phyloP scores from a whole-genome alignment of 2,329 filamentous ascomycete genomes.

The Alternaria triticimaculans region DNA sequence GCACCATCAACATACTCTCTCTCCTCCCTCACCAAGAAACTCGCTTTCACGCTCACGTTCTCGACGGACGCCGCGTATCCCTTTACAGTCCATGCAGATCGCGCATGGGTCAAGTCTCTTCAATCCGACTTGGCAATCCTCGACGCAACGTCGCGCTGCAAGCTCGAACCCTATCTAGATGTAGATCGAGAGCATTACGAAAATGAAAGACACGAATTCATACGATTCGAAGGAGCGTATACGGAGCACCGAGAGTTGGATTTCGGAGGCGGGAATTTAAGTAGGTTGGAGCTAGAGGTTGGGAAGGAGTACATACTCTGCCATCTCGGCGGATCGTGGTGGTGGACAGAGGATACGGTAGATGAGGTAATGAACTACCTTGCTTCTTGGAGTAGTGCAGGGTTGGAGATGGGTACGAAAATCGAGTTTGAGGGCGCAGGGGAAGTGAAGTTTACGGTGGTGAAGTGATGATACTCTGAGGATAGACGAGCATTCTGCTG shows the following conservation, averaged over 20 bases:
- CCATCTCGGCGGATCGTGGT: slow-evolving; percentile 4
- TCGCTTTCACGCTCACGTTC: slow-evolving; percentile 7
- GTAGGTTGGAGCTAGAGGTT: background rate
- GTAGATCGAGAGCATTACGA: background rate
- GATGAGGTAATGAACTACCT: slow-evolving; percentile 5
- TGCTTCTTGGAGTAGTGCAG: background rate
- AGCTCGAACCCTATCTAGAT: background rate
- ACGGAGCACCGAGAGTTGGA: background rate
- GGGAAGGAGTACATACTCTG: slow-evolving; percentile 8
- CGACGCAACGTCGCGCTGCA: slow-evolving; percentile 1
- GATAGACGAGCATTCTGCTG: background rate
- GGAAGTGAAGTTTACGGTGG: background rate
- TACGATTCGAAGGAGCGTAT: background rate
- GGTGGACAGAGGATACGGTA: slow-evolving; percentile 7
- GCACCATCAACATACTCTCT: slow-evolving; percentile 12
- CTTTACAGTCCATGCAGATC: slow-evolving; percentile 8
- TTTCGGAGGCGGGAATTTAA: background rate
- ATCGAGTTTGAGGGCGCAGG: background rate
- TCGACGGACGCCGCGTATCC: slow-evolving; percentile 8
- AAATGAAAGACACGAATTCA: background rate
- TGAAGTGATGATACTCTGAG: background rate
- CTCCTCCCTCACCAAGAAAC: background rate
- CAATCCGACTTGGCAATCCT: slow-evolving; percentile 10
- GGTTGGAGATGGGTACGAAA: background rate
- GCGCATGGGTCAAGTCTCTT: slow-evolving; percentile 1